A percentile compares a stretch with the other conserved stretches of the same genome.
phyloP scores from a whole-genome alignment of 2,329 filamentous ascomycete genomes.

The Akanthomyces dipterigenus region DNA sequence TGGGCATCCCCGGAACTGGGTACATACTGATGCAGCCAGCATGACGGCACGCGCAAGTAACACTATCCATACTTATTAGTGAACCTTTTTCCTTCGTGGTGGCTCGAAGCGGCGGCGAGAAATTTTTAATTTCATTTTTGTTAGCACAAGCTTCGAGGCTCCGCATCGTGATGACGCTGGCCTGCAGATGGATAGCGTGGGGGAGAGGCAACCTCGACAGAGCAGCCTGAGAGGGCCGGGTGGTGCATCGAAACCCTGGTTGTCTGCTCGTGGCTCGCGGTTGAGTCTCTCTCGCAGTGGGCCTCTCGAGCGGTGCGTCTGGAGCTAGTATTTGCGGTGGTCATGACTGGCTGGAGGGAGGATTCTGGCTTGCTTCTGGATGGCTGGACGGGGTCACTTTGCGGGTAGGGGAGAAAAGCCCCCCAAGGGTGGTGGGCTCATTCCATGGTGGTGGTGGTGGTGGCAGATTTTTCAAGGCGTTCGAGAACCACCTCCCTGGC shows the following conservation, averaged over 20 bases:
- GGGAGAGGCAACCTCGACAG: not conserved
- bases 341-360: not conserved
- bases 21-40: not conserved
- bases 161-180: constrained; percentile 8
- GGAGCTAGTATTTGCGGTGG: not conserved
- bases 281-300: not conserved
- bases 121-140: not conserved
- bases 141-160: not conserved
- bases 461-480: not conserved
- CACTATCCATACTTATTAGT: too few relatives aligned
- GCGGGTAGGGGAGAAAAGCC: not conserved
- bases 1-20: not conserved
- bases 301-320: not conserved
- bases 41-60: not conserved
- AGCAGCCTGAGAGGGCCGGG: not conserved
- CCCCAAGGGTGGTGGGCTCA: constrained; percentile 2
- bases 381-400: not conserved
- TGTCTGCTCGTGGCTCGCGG: constrained; percentile 1
- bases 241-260: not conserved
- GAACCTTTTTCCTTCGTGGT: not conserved
- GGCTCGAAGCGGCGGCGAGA: not conserved
- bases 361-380: not conserved
- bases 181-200: constrained; percentile 4
- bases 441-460: not conserved
- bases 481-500: constrained; percentile 5